Percentiles rank a stretch among this genome's conserved stretches.
phyloP scores from a whole-genome alignment of 768 basidiomycete genomes.

The Rossbeevera mucosa region DNA sequence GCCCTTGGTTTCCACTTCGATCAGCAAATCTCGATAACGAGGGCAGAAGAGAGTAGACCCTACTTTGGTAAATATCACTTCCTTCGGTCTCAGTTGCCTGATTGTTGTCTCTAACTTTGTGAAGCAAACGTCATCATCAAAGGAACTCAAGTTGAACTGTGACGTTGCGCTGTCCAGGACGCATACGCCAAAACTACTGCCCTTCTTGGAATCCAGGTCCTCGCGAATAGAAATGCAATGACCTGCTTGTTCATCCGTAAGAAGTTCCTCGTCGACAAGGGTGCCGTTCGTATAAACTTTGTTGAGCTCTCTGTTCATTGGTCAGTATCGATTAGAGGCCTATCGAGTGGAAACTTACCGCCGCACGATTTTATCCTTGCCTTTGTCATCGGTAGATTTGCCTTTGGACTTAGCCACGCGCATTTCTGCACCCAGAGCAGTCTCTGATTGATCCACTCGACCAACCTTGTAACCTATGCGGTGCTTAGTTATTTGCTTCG shows the following conservation, averaged over 20 bases:
- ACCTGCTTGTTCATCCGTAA: slow-evolving; percentile 90
- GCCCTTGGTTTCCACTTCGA: slow-evolving; percentile 46
- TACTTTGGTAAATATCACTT: slow-evolving; percentile 88
- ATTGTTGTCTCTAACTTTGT: slow-evolving; percentile 92
- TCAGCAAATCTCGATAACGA: background rate
- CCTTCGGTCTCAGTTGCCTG: slow-evolving; percentile 86
- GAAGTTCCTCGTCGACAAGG: slow-evolving; percentile 82
- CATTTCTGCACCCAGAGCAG: slow-evolving; percentile 96
- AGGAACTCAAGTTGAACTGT: slow-evolving; percentile 85
- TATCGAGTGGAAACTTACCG: slow-evolving; percentile 39
- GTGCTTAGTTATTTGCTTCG: background rate
- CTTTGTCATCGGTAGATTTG: slow-evolving; percentile 45
- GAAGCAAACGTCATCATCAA: slow-evolving; percentile 88
- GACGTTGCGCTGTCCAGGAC: slow-evolving; percentile 93
- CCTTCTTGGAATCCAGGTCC: slow-evolving; percentile 29
- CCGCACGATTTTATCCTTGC: slow-evolving; percentile 84
- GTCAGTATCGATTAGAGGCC: background rate
- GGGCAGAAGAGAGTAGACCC: background rate
- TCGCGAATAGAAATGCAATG: slow-evolving; percentile 92
- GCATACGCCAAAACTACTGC: slow-evolving; percentile 79
- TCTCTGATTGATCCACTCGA: slow-evolving; percentile 94
- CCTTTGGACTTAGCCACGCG: slow-evolving; percentile 64
- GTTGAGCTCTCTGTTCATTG: slow-evolving; percentile 65
- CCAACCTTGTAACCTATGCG: slow-evolving; percentile 84
- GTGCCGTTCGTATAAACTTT: slow-evolving; percentile 98